These are phyloP conservation scores for Massospora cicadina DNA, from an alignment of 371 early-diverging fungal genomes.

Conservation along the genomic window DNA sequence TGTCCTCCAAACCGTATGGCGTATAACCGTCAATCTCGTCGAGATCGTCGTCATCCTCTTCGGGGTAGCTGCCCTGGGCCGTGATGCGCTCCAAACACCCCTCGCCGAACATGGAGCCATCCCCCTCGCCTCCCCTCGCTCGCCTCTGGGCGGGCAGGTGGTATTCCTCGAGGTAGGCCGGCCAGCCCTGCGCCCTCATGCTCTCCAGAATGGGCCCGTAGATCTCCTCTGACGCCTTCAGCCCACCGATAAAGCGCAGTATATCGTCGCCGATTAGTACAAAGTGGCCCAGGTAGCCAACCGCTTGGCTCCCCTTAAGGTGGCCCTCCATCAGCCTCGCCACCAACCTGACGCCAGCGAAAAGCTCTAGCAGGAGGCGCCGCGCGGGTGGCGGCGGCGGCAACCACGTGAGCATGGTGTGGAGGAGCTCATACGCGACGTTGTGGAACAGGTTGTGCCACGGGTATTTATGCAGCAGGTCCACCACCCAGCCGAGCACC, in stretches of 20 bases:
- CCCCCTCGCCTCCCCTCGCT: background rate
- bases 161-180: background rate
- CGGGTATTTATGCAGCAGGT: background rate
- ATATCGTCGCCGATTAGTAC: background rate
- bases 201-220: background rate
- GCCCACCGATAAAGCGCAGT: background rate
- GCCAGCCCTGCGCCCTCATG: background rate
- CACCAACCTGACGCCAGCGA: background rate
- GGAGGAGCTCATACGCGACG: background rate
- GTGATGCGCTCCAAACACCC: background rate
- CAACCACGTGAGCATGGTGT: background rate
- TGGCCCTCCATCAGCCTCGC: background rate
- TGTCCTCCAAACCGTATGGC: background rate
- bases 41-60: background rate
- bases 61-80: background rate
- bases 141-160: background rate
- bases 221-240: background rate
- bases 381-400: background rate
- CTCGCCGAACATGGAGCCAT: background rate
- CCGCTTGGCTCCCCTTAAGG: background rate
- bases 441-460: background rate
- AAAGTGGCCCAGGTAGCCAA: background rate
- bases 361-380: background rate
- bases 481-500: background rate
- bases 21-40: background rate